These are phyloP conservation scores for Scytalidium lignicola DNA, from an alignment of 2,329 filamentous ascomycete species.

Conservation along the genomic window DNA sequence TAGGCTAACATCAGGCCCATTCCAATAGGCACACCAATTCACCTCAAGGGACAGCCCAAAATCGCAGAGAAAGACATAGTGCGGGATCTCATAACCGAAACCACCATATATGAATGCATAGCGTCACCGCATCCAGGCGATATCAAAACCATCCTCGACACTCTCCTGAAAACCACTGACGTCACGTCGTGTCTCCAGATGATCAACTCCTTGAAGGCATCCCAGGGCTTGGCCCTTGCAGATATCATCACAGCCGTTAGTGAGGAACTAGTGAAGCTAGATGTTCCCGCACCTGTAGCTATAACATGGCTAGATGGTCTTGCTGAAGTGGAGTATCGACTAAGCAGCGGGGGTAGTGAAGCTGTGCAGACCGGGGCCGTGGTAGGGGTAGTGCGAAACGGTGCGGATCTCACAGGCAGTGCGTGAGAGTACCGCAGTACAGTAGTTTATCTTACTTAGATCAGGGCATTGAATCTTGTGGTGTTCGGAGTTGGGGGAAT, in stretches of 20 bases:
- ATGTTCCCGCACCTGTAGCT: slow-evolving; percentile 81
- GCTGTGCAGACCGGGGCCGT: slow-evolving; percentile 86
- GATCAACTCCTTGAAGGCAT: slow-evolving; percentile 79
- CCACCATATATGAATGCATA: slow-evolving; percentile 94
- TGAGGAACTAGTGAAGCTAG: slow-evolving; percentile 75
- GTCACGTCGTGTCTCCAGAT: slow-evolving; percentile 85
- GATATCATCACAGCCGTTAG: slow-evolving; percentile 86
- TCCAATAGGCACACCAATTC: slow-evolving; percentile 60
- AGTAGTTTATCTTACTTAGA: not conserved
- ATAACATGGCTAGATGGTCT: slow-evolving; percentile 88
- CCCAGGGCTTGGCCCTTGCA: slow-evolving; percentile 82
- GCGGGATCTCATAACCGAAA: slow-evolving; percentile 84
- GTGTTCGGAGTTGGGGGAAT: not conserved
- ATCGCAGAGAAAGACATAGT: slow-evolving; percentile 59
- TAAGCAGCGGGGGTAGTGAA: slow-evolving; percentile 85
- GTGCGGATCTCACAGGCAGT: slow-evolving; percentile 66
- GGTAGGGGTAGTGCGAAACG: slow-evolving; percentile 81
- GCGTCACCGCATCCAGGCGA: slow-evolving; percentile 89
- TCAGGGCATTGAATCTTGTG: not conserved
- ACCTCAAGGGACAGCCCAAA: slow-evolving; percentile 54
- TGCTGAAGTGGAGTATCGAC: slow-evolving; percentile 85
- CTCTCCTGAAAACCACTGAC: slow-evolving; percentile 77
- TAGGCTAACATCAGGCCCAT: slow-evolving; percentile 6
- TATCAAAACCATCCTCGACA: slow-evolving; percentile 77
- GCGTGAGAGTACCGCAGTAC: not conserved